Percentiles rank a stretch among this genome's conserved stretches.
Evolutionary conservation across 2,329 filamentous ascomycete species (phyloP).

Genomic region (Teratosphaeria destructans): DNA sequence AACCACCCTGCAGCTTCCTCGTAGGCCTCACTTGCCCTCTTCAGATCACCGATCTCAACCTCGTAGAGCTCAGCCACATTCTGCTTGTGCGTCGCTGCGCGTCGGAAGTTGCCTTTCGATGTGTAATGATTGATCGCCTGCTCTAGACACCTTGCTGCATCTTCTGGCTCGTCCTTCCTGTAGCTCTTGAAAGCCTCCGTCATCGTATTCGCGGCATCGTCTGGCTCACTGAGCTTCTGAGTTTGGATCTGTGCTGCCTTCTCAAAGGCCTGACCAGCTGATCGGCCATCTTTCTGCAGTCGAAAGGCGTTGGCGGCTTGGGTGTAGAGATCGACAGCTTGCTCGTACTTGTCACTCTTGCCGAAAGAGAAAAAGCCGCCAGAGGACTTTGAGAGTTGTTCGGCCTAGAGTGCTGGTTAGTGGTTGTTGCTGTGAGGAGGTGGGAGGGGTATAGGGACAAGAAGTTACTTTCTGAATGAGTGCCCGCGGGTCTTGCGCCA

Average conservation of each 20-base stretch:
- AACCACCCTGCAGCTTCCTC: conserved; percentile 83
- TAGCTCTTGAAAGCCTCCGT: conserved; percentile 94
- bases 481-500: conserved; percentile 68
- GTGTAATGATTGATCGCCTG: conserved; percentile 79
- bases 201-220: conserved; percentile 81
- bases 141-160: conserved; percentile 71
- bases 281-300: conserved; percentile 73
- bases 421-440: not conserved
- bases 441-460: not conserved
- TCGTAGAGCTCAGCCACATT: conserved; percentile 80
- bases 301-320: conserved; percentile 88
- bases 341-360: conserved; percentile 77
- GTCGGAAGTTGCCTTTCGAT: conserved; percentile 77
- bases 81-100: conserved; percentile 85
- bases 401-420: conserved; percentile 51
- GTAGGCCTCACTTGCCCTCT: conserved; percentile 71
- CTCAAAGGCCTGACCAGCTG: conserved; percentile 81
- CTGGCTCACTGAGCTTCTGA: conserved; percentile 74
- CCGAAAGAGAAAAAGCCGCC: conserved; percentile 80
- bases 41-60: conserved; percentile 65
- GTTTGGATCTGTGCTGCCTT: conserved; percentile 70
- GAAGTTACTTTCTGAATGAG: conserved; percentile 61
- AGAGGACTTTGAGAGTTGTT: conserved; percentile 68
- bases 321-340: conserved; percentile 75
- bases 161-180: conserved; percentile 70